phyloP scores from a whole-genome alignment of 202 grass and related monocot species.

The Saccharum hybrid region DNA sequence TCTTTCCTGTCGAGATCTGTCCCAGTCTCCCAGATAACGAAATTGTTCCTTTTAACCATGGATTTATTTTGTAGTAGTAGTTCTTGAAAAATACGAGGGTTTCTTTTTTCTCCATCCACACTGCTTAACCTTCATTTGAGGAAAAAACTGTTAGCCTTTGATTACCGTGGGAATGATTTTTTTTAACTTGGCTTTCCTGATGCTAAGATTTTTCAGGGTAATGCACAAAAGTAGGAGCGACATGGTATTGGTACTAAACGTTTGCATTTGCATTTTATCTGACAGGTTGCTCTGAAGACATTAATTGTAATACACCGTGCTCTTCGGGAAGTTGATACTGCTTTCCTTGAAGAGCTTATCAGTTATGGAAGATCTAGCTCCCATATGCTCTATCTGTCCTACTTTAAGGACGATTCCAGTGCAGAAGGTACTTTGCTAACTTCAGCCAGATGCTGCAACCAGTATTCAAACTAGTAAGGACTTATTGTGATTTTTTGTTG shows the following conservation, averaged over 20 bases:
- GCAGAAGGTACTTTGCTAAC: slow-evolving; percentile 66
- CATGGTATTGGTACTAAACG: slow-evolving; percentile 10
- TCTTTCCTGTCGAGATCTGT: background rate
- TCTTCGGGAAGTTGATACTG: slow-evolving; percentile 75
- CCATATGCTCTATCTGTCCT: slow-evolving; percentile 88
- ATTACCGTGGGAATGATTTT: background rate
- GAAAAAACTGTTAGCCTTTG: background rate
- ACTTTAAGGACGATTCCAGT: slow-evolving; percentile 96
- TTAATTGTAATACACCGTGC: slow-evolving; percentile 91
- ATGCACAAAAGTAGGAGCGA: background rate
- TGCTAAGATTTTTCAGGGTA: background rate
- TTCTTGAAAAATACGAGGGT: background rate
- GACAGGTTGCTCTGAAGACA: slow-evolving; percentile 87
- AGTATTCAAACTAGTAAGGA: slow-evolving; percentile 19
- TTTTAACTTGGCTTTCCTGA: background rate
- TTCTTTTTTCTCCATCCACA: background rate
- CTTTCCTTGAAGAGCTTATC: slow-evolving; percentile 87
- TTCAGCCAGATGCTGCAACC: slow-evolving; percentile 23
- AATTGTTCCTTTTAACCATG: background rate
- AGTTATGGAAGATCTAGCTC: slow-evolving; percentile 79
- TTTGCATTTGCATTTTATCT: slow-evolving; percentile 8
- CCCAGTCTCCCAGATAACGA: background rate
- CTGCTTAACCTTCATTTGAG: background rate
- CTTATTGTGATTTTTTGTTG: slow-evolving; percentile 32
- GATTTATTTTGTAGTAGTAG: background rate